Evolutionary conservation across 768 basidiomycete species (phyloP).

Genomic region (Collybia mongolica): DNA sequence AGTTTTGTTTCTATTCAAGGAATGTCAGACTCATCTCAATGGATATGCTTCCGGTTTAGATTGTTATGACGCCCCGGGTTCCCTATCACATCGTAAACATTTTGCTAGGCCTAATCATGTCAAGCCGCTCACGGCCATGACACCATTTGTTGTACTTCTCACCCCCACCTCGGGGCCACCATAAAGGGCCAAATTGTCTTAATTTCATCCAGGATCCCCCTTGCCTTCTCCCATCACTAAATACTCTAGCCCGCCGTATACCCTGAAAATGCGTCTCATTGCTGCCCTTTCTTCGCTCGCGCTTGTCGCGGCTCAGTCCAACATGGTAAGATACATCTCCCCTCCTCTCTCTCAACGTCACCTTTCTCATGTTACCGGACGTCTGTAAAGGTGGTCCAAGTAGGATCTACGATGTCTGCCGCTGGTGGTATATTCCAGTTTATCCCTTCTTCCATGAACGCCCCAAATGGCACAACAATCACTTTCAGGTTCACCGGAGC

Average conservation of each 20-base stretch:
- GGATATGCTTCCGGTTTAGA: too few species aligned
- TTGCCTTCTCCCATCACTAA: background rate
- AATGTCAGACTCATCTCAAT: too few species aligned
- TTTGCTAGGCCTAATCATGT: too few species aligned
- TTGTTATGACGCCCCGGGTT: too few species aligned
- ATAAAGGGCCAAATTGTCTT: too few species aligned
- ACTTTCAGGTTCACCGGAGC: slow-evolving; percentile 49
- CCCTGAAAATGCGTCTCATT: slow-evolving; percentile 8
- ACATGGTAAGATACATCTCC: background rate
- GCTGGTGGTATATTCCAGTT: slow-evolving; percentile 43
- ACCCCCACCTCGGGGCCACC: too few species aligned
- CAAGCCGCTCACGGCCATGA: too few species aligned
- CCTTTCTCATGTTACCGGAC: background rate
- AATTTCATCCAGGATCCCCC: background rate
- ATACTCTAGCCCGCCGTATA: background rate
- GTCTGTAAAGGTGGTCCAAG: slow-evolving; percentile 30
- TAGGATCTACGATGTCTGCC: slow-evolving; percentile 29
- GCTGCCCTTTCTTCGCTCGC: slow-evolving; percentile 8
- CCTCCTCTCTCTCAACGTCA: background rate
- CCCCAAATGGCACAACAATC: slow-evolving; percentile 41
- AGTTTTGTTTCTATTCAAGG: too few species aligned
- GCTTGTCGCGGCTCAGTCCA: slow-evolving; percentile 21
- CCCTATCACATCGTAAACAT: too few species aligned
- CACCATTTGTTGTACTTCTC: too few species aligned
- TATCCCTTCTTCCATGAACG: slow-evolving; percentile 40